Conservation (phyloP, 345 rosid genomes). For the Pugionium cornutum region DNA sequence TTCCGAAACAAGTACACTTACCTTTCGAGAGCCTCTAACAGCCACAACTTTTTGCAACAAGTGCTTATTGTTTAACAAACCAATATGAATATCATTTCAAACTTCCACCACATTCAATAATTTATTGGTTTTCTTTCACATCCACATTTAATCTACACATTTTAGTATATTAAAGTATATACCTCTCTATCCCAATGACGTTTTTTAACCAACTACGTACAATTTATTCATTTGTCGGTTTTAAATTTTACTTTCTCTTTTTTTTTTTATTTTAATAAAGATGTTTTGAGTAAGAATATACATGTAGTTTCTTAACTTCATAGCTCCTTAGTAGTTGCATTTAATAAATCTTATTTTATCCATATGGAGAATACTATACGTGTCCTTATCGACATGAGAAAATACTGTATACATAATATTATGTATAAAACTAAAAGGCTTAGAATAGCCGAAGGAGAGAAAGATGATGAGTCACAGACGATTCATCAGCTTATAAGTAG, state of each 20-base stretch:
- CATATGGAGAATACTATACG: not conserved
- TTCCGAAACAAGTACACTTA: slow-evolving; percentile 37
- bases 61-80: slow-evolving; percentile 37
- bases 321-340: too few relatives aligned
- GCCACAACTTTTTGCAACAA: slow-evolving; percentile 42
- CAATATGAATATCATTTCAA: slow-evolving; percentile 38
- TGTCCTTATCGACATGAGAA: slow-evolving; percentile 40
- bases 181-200: slow-evolving; percentile 35
- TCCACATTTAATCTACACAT: slow-evolving; percentile 23
- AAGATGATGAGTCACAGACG: slow-evolving; percentile 34
- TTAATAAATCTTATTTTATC: too few relatives aligned
- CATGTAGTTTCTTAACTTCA: too few relatives aligned
- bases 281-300: too few relatives aligned
- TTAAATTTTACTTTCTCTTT: slow-evolving; percentile 11
- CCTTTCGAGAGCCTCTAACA: slow-evolving; percentile 30
- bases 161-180: not conserved
- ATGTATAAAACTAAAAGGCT: too few relatives aligned
- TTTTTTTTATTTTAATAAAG: too few relatives aligned
- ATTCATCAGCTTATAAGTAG: slow-evolving; percentile 36
- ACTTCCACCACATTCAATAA: slow-evolving; percentile 23
- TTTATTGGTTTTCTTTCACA: slow-evolving; percentile 30
- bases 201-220: not conserved
- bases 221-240: slow-evolving; percentile 30
- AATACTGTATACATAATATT: not conserved
- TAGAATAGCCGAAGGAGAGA: slow-evolving; percentile 30